These are phyloP conservation scores for Pleoardoris graminearum DNA, from an alignment of 2,329 filamentous ascomycete genomes.

Conservation along the genomic window DNA sequence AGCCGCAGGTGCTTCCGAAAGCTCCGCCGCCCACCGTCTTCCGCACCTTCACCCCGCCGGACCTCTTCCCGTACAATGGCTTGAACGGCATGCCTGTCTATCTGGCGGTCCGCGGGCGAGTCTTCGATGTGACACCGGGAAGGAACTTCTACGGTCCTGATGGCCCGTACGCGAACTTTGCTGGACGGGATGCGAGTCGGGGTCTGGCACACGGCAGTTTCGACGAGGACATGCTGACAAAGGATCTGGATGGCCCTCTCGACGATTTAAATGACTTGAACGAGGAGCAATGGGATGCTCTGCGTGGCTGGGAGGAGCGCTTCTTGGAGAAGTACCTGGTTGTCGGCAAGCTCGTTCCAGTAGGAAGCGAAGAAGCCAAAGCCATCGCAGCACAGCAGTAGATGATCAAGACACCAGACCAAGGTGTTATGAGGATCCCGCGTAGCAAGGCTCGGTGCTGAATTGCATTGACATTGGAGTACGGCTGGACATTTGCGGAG, in stretches of 20 bases:
- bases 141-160: slow-evolving; percentile 96
- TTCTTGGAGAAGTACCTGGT: slow-evolving; percentile 94
- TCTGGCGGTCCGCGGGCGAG: slow-evolving; percentile 84
- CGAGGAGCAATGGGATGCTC: slow-evolving; percentile 75
- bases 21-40: slow-evolving; percentile 76
- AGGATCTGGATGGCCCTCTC: slow-evolving; percentile 81
- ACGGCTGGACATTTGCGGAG: too few species aligned
- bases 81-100: slow-evolving; percentile 74
- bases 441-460: background rate
- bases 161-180: slow-evolving; percentile 94
- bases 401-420: background rate
- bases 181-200: slow-evolving; percentile 84
- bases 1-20: slow-evolving; percentile 56
- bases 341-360: slow-evolving; percentile 81
- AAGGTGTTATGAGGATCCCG: background rate
- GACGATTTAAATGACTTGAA: slow-evolving; percentile 75
- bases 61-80: slow-evolving; percentile 86
- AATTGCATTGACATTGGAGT: too few species aligned
- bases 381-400: slow-evolving; percentile 37
- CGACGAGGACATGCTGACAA: slow-evolving; percentile 91
- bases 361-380: slow-evolving; percentile 58
- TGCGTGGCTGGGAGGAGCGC: slow-evolving; percentile 89
- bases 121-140: slow-evolving; percentile 87
- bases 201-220: slow-evolving; percentile 91
- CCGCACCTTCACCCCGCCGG: slow-evolving; percentile 79